Base-by-base conservation (phyloP, 768 basidiomycete species). In the Auricularia cornea region DNA sequence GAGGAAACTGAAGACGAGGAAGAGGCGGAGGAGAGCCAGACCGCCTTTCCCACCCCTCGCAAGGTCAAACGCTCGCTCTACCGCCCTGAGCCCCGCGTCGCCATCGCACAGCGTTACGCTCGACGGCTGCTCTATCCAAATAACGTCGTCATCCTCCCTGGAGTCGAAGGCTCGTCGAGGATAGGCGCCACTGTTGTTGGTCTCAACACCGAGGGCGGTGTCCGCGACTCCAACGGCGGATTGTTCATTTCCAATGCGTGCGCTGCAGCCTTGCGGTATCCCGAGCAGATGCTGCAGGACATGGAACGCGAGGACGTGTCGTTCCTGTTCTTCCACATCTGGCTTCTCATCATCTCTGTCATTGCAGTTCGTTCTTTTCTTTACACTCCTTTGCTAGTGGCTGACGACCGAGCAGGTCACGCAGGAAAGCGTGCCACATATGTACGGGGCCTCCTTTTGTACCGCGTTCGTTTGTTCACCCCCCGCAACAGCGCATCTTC, bases 401-500 rank as follows among this genome's bases (percentile, higher is more conserved):
- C 35, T 38, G 35, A 38, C 35, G 8, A 10, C 35, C 10, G 10
- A 8, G 16, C 35, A 38, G 35, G 29, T 57, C 30, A 31, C 26
- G 11, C 26, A 57, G 11, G 26, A 57, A 31, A 57, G 54, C 54
- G 20, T 57, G 10, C 54, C 54, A 10, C 54, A 57, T 26, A 16
- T 57, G 51, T 52, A 28, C n/a, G n/a, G n/a, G n/a, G n/a, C n/a
- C n/a, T n/a, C n/a, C n/a, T n/a, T n/a, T n/a, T n/a, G n/a, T n/a
- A n/a, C n/a, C n/a, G n/a, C n/a, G n/a, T n/a, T n/a, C n/a, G n/a
- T n/a, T n/a, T n/a, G n/a, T n/a, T n/a, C n/a, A n/a, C n/a, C n/a
- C n/a, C n/a, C n/a, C n/a, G 51, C 12, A 38, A 38, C 35, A 38
- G 35, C 4, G 69, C 83, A 29, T 80, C 82, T 31, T 76, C 78